Conservation (phyloP, 306 rosid species). For the Dryas alaskensis region DNA sequence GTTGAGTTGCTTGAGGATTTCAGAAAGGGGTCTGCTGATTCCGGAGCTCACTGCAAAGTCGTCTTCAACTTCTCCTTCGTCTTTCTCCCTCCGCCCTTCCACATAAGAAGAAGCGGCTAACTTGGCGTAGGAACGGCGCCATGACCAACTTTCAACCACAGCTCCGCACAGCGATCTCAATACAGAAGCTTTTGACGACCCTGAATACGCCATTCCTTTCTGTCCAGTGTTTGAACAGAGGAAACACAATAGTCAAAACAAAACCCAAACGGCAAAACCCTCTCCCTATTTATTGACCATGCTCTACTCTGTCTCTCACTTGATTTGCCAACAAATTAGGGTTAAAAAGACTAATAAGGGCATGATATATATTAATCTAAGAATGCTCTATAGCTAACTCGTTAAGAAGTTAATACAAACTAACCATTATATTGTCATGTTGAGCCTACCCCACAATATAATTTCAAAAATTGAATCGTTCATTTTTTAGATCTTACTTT, state of each 20-base stretch:
- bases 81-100: constrained; percentile 11
- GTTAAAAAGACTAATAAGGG: too few species aligned
- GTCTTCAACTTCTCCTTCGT: neutral
- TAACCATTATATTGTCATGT: too few species aligned
- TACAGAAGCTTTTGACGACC: neutral
- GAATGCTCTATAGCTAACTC: too few species aligned
- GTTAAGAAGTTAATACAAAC: too few species aligned
- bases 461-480: too few species aligned
- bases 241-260: neutral
- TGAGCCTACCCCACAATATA: too few species aligned
- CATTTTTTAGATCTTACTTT: too few species aligned
- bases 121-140: constrained; percentile 13
- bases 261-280: neutral
- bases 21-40: constrained; percentile 65
- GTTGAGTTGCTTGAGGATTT: constrained; percentile 70
- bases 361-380: too few species aligned
- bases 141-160: neutral
- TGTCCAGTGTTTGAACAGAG: neutral
- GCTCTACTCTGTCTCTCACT: too few species aligned
- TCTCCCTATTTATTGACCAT: too few species aligned
- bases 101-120: constrained; percentile 13
- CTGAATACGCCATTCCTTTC: neutral
- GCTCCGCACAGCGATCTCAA: neutral
- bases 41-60: constrained; percentile 40
- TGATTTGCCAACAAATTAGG: too few species aligned